Conservation (phyloP, 805 yeast species). For the Saccharomyces eubayanus region DNA sequence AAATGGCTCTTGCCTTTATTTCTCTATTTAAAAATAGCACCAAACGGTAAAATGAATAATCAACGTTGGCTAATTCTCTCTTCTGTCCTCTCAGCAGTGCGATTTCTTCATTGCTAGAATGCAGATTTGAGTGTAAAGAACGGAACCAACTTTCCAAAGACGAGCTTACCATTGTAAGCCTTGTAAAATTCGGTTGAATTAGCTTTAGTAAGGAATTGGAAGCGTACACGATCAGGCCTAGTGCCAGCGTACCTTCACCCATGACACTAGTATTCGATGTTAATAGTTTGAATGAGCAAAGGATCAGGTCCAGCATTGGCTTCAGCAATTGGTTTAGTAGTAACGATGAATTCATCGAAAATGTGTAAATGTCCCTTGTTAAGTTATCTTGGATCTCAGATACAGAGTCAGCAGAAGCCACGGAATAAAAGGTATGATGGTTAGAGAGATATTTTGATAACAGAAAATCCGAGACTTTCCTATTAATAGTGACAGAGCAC, state of each 20-base stretch:
- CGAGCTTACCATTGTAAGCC: constrained; percentile 65
- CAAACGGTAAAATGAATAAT: constrained; percentile 70
- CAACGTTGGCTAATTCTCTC: constrained; percentile 69
- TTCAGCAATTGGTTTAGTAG: constrained; percentile 78
- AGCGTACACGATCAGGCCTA: constrained; percentile 72
- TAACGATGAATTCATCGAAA: constrained; percentile 61
- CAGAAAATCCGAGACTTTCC: constrained; percentile 54
- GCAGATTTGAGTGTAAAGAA: constrained; percentile 72
- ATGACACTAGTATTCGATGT: constrained; percentile 37
- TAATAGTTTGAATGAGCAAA: constrained; percentile 73
- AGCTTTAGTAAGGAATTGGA: constrained; percentile 66
- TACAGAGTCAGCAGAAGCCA: constrained; percentile 9
- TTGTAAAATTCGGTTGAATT: constrained; percentile 86
- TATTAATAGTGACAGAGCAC: constrained; percentile 51
- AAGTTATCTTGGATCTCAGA: constrained; percentile 32
- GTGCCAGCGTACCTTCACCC: constrained; percentile 67
- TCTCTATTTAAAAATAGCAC: constrained; percentile 71
- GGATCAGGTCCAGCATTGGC: constrained; percentile 68
- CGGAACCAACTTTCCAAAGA: constrained; percentile 79
- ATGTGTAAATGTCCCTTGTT: constrained; percentile 69
- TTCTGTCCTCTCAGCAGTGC: constrained; percentile 77
- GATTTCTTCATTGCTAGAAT: constrained; percentile 74
- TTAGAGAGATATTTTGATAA: constrained; percentile 67
- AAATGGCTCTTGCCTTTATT: constrained; percentile 64
- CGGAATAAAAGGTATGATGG: constrained; percentile 26